Conservation (phyloP, 2,329 filamentous ascomycete species). For the Claviceps sp. region DNA sequence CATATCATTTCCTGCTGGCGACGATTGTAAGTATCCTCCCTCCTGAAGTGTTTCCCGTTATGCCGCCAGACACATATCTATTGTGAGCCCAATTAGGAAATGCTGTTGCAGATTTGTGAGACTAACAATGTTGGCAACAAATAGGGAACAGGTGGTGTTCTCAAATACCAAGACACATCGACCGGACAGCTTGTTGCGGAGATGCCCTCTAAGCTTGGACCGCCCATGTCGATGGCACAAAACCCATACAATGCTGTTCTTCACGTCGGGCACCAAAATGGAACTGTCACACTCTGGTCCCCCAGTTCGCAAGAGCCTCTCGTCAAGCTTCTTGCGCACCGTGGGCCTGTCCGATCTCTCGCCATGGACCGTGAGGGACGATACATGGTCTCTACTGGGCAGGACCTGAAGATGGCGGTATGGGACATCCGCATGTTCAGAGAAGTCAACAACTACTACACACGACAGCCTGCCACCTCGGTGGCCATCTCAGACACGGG, state of each 20-base stretch:
- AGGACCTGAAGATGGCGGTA: conserved; percentile 83
- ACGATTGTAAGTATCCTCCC: conserved; percentile 50
- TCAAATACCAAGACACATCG: conserved; percentile 92
- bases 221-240: conserved; percentile 70
- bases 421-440: conserved; percentile 95
- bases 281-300: conserved; percentile 89
- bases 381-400: conserved; percentile 90
- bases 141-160: conserved; percentile 62
- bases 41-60: background rate
- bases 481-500: conserved; percentile 81
- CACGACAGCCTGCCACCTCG: conserved; percentile 67
- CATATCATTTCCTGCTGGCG: conserved; percentile 88
- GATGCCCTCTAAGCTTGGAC: conserved; percentile 70
- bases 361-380: conserved; percentile 79
- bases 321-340: conserved; percentile 82
- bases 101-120: background rate
- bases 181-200: conserved; percentile 83
- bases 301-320: conserved; percentile 77
- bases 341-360: conserved; percentile 73
- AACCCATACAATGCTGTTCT: conserved; percentile 89
- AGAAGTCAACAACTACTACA: conserved; percentile 81
- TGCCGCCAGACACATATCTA: background rate
- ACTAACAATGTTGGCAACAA: background rate
- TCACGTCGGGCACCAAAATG: conserved; percentile 89
- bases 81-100: background rate